Evolutionary conservation across 176 grass and related monocot species (phyloP).

Genomic region (Typha latifolia): DNA sequence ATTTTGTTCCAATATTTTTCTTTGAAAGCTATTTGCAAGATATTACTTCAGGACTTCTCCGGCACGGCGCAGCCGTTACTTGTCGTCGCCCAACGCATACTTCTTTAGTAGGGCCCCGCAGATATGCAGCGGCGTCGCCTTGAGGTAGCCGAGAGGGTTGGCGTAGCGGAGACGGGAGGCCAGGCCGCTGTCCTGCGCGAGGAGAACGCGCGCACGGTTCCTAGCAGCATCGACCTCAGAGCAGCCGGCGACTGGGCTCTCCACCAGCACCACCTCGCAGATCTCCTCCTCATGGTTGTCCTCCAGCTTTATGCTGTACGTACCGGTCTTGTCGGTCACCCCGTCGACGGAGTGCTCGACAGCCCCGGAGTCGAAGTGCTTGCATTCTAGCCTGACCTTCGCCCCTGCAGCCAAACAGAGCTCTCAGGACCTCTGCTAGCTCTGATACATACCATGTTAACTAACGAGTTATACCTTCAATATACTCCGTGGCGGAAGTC

Average conservation of each 20-base stretch:
- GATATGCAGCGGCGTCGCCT: conserved; percentile 3
- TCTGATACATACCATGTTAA: too few species aligned
- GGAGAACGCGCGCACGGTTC: conserved; percentile 13
- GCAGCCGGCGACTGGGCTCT: conserved; percentile 45
- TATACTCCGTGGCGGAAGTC: conserved; percentile 27
- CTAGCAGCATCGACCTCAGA: conserved; percentile 3
- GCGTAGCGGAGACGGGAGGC: conserved; percentile 12
- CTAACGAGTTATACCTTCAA: background rate
- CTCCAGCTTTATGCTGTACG: conserved; percentile 59
- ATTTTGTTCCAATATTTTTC: too few species aligned
- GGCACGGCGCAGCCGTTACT: background rate
- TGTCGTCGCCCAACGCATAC: conserved; percentile 7
- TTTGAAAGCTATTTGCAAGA: too few species aligned
- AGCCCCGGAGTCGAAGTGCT: conserved; percentile 22
- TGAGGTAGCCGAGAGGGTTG: conserved; percentile 40
- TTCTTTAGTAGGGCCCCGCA: conserved; percentile 27
- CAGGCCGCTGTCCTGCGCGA: conserved; percentile 13
- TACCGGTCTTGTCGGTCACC: conserved; percentile 37
- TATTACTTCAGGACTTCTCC: too few species aligned
- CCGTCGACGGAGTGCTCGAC: conserved; percentile 35
- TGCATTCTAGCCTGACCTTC: conserved; percentile 81
- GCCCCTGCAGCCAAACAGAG: conserved; percentile 30
- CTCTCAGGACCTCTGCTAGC: too few species aligned
- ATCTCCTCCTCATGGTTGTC: conserved; percentile 59
- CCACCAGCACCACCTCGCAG: conserved; percentile 51